Evolutionary conservation across 306 rosid species (phyloP).

Genomic region (Potentilla sterilis): DNA sequence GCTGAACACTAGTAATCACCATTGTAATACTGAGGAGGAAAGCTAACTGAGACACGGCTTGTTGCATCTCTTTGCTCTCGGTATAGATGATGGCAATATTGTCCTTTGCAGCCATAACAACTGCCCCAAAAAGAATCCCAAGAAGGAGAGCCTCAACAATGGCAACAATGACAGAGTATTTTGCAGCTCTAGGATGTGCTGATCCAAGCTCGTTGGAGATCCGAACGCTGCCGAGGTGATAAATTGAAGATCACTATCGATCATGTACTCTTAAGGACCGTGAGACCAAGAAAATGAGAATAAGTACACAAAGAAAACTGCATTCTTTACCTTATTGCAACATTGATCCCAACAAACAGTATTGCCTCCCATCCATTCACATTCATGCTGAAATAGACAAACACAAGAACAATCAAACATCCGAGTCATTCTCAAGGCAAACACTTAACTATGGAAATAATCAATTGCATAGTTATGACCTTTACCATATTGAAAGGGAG

Average conservation of each 20-base stretch:
- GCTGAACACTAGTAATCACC: conserved; percentile 86
- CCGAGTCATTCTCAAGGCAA: not conserved
- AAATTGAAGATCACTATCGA: not conserved
- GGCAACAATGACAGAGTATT: conserved; percentile 60
- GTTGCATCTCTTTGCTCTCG: conserved; percentile 59
- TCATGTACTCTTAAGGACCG: not conserved
- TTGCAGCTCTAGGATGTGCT: conserved; percentile 83
- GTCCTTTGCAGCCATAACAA: conserved; percentile 55
- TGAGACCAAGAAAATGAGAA: not conserved
- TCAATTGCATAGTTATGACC: not conserved
- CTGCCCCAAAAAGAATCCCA: conserved; percentile 51
- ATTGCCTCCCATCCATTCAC: conserved; percentile 94
- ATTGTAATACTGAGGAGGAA: conserved; percentile 75
- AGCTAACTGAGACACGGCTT: conserved; percentile 78
- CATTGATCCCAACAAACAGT: conserved; percentile 88
- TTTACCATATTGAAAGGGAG: conserved; percentile 87
- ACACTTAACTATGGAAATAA: not conserved
- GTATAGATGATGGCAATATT: conserved; percentile 71
- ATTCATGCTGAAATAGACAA: conserved; percentile 68
- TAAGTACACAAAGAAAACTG: not conserved
- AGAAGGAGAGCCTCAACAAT: conserved; percentile 55
- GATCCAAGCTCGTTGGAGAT: conserved; percentile 95
- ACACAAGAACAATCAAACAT: not conserved
- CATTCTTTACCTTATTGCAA: conserved; percentile 72
- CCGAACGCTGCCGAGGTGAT: conserved; percentile 56